These are phyloP conservation scores for Phytophthora fragariaefolia DNA, from an alignment of 352 stramenopile genomes.

Conservation along the genomic window DNA sequence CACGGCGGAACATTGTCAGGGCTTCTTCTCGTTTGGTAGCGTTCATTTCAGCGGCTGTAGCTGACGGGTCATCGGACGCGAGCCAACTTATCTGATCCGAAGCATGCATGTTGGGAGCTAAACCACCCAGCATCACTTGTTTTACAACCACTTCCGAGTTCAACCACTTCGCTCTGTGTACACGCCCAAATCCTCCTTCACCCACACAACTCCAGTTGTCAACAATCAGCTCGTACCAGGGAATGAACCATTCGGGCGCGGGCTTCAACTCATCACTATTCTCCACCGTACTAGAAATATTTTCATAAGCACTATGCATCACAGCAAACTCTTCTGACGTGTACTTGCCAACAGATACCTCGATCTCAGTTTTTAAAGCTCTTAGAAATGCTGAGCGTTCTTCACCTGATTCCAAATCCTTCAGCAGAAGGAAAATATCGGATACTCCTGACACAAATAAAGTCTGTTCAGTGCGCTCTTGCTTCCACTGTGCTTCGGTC, in stretches of 20 bases:
- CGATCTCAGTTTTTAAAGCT: too few species aligned
- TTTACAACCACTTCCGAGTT: slow-evolving; percentile 12
- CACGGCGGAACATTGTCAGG: slow-evolving; percentile 5
- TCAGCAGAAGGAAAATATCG: slow-evolving; percentile 3
- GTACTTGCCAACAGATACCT: too few species aligned
- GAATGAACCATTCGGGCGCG: slow-evolving; percentile 9
- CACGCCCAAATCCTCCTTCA: not conserved
- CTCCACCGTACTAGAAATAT: not conserved
- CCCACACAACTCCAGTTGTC: not conserved
- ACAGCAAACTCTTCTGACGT: too few species aligned
- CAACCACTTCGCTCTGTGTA: slow-evolving; percentile 2
- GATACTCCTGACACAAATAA: not conserved
- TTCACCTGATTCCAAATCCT: slow-evolving; percentile 3
- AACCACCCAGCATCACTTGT: not conserved
- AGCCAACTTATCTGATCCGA: not conserved
- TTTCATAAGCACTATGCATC: not conserved
- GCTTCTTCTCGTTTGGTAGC: not conserved
- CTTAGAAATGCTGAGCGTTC: too few species aligned
- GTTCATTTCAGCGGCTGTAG: not conserved
- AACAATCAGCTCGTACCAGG: slow-evolving; percentile 6
- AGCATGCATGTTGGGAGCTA: not conserved
- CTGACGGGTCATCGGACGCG: not conserved
- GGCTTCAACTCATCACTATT: too few species aligned
- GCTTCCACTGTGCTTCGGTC: not conserved
- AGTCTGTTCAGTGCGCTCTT: not conserved